These are phyloP conservation scores for Ceratocystis cacaofunesta DNA, from an alignment of 2,329 filamentous ascomycete genomes.

Conservation along the genomic window DNA sequence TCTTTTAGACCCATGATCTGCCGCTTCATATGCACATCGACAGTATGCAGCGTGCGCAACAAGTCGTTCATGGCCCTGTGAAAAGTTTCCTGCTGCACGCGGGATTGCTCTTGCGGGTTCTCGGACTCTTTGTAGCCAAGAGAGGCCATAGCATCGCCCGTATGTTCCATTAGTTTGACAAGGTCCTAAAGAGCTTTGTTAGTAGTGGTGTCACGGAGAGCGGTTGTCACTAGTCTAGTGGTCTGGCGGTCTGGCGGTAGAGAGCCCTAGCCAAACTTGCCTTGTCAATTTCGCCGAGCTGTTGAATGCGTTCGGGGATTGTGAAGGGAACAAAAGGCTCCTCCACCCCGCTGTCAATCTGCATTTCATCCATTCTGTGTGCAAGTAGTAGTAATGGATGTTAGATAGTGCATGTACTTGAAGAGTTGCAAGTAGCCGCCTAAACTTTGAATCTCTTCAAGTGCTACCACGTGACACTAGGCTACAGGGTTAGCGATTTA, in stretches of 20 bases:
- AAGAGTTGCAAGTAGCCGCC: too few species aligned
- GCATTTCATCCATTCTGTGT: conserved; percentile 10
- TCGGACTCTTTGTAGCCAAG: conserved; percentile 27
- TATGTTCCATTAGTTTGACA: conserved; percentile 30
- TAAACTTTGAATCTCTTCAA: too few species aligned
- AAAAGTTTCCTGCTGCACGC: conserved; percentile 41
- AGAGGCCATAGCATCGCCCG: conserved; percentile 32
- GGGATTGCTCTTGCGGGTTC: conserved; percentile 27
- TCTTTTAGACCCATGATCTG: conserved; percentile 64
- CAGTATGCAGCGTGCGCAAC: conserved; percentile 54
- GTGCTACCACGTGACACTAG: not conserved
- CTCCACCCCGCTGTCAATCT: not conserved
- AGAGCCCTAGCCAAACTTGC: conserved; percentile 25
- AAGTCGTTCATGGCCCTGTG: conserved; percentile 50
- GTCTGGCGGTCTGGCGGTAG: not conserved
- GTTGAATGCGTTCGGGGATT: conserved; percentile 61
- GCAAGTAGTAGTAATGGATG: not conserved
- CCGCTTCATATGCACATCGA: conserved; percentile 59
- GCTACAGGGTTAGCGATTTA: conserved; percentile 1
- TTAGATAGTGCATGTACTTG: not conserved
- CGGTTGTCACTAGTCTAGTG: not conserved
- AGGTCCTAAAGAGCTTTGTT: conserved; percentile 19
- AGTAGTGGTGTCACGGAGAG: not conserved
- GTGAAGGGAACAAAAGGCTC: conserved; percentile 38
- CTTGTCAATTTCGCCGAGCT: conserved; percentile 65